Conservation (phyloP, 768 basidiomycete genomes). For the Amanita jacksonii region DNA sequence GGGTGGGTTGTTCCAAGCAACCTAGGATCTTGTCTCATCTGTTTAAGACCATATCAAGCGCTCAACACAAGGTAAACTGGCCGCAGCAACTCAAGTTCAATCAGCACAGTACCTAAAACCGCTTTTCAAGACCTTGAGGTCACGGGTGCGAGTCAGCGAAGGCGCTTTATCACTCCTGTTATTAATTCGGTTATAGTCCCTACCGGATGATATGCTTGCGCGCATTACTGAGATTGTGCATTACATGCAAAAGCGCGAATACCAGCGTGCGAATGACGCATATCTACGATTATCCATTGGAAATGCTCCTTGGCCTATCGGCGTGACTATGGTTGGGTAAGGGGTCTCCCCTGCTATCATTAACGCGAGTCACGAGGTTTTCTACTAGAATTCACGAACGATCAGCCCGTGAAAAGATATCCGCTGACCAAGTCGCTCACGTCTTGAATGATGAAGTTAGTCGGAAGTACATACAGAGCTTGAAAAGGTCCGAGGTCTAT, state of each 20-base stretch:
- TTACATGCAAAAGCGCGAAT: conserved; percentile 92
- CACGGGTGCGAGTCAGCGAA: conserved; percentile 54
- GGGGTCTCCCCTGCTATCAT: too few relatives aligned
- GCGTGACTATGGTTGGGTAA: conserved; percentile 98
- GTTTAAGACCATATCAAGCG: conserved; percentile 71
- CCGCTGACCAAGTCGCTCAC: conserved; percentile 93
- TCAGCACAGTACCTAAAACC: conserved; percentile 97
- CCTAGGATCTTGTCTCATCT: conserved; percentile 1
- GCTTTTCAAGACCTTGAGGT: conserved; percentile 82
- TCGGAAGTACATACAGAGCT: conserved; percentile 95
- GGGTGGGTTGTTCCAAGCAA: conserved; percentile 35
- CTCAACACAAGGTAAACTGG: conserved; percentile 85
- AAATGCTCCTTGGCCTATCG: conserved; percentile 99
- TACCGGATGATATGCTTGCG: conserved; percentile 76
- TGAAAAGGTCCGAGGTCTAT: conserved; percentile 92
- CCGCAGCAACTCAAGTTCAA: conserved; percentile 91
- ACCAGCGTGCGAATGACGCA: conserved; percentile 92
- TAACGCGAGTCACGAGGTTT: too few relatives aligned
- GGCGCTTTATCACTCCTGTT: neutral
- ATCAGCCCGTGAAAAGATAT: conserved; percentile 96
- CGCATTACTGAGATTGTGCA: conserved; percentile 92
- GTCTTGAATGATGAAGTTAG: conserved; percentile 99
- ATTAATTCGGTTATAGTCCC: conserved; percentile 32
- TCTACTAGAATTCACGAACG: conserved; percentile 89
- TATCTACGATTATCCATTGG: conserved; percentile 96